Base-by-base conservation (phyloP, 306 rosid species). In the Amphicarpaea edgeworthii region DNA sequence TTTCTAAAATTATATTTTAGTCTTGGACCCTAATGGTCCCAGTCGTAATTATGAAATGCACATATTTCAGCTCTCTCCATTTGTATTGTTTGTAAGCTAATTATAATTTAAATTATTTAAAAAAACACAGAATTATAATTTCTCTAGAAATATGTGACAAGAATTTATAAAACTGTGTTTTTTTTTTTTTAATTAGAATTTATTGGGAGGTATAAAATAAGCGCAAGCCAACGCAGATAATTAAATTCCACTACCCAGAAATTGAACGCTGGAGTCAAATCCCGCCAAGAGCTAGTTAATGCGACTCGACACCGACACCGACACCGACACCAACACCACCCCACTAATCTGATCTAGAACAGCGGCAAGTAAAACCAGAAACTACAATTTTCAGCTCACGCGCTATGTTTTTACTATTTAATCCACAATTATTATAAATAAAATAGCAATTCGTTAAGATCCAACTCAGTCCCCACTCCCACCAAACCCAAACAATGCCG, bases 281-380 rank as follows among this genome's bases (percentile, higher is more conserved):
- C 53, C 26, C 5, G 28, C 41, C 58, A 70, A n/a, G 30, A 19
- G 7, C 12, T 4, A 57, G 67, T 40, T 12, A 51, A 51, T 70
- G 76, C 37, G 42, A 24, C 2, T 14, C 23, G 45, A 11, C 72
- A 80, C 84, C 76, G 84, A 80, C 80, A 73, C 53, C 17, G n/a
- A 32, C 6, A 12, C 15, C 32, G 45, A 11, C 80, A 80, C 76
- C 76, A 76, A 80, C 84, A 73, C 53, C 17, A 32, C 10, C 8
- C 11, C 41, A 53, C 43, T 6, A 32, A 6, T 10, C 7, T 42
- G 21, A 2, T 19, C 79, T 7, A 49, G 28, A 26, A 34, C 32
- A 51, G 20, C 15, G 42, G 53, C 59, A 30, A 73, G 69, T 43
- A 19, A 21, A 40, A 51, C 54, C 21, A 38, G 46, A 12, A 17